Base-by-base conservation (phyloP, 495 filamentous ascomycete species). In the Baudoinia panamericana region DNA sequence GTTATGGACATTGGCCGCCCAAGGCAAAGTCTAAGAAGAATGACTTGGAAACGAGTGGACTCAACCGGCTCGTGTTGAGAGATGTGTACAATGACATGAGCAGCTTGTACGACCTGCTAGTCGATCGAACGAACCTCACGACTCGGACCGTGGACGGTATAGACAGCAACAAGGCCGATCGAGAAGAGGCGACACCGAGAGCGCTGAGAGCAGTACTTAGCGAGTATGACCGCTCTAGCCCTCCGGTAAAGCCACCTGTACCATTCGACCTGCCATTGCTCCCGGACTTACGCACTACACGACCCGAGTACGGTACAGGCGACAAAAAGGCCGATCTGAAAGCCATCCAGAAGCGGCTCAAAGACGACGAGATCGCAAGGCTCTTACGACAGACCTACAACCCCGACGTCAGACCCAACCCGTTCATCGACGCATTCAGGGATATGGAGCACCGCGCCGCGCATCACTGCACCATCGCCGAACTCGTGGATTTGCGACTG, bases 1-100 rank as follows among this genome's bases (percentile, higher is more conserved):
- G 74, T 36, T 92, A 93, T 55, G 92, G 92, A 27, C 77, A 79
- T 36, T 97, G 90, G 90, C 87, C 92, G 15, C 90, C 92, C 25
- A 90, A 87, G 56, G 85, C 84, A 0, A 73, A 68, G 36, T 25
- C 76, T 27, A 95, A 94, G 67, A 94, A 93, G 67, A 93, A 93
- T 53, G 70, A 78, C 9, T 90, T 93, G 32, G 79, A 81, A 13
- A 84, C 84, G 48, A 73, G 63, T 45, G 90, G 90, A 4, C 67
- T 97, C 27, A 96, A 94, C 55, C 73, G 90, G 4, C 62, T 82
- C 36, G 78, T 92, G 12, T 63, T 96, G 21, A 73, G 72, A 51
- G 78, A 83, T 43, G 58, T 97, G 10, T 96, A 95, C 60, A 69
- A 74, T 25, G 92, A 97, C 54, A 72, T 93, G 30, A 80, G 80